Evolutionary conservation across 305 asterid species (phyloP), one percentile per base, ranked within the genome.

Genomic region (Petunia hybrid): DNA sequence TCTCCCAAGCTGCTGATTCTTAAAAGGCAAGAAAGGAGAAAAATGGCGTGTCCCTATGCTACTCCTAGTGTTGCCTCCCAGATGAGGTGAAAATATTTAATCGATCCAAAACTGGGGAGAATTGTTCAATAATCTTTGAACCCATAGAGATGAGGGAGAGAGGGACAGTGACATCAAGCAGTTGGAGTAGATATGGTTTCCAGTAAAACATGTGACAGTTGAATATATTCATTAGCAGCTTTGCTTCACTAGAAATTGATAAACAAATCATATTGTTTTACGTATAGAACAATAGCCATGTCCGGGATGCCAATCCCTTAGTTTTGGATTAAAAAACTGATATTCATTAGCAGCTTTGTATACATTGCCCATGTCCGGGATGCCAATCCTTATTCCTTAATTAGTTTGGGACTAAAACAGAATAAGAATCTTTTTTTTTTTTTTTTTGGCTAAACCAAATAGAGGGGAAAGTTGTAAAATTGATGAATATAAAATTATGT

Each of bases 61-160:
- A 40, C 87, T 74, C 67, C 93, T 38, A 89, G 87, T 80, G 84
- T 89, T 14, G 95, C 95, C 41, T 86, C 89, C 87, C 88, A 83
- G 64, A 93, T 95, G 92, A 92, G 98, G 82, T 95, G 95, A 93
- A 77, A 38, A 9, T 45, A 6, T 35, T 31, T 31, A 10, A 51
- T 35, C 2, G 42, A 5, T 73, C 35, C 62, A 51, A 79, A 51
- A 39, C 41, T 6, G 82, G 5, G 1, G 13, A 62, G 64, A n/a
- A 13, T 7, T n/a, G 93, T 91, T 91, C 93, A 89, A 92, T 91
- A 78, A 82, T 83, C 85, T 92, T 89, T 92, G 93, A 89, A 89
- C 90, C 53, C 81, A 43, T 45, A 22, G 57, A 43, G n/a, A 31
- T 3, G 38, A 63, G 16, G 43, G 68, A 63, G 31, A 1, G 38